Base-by-base conservation (phyloP, 805 yeast genomes). In the Wickerhamiella spandovensis region DNA sequence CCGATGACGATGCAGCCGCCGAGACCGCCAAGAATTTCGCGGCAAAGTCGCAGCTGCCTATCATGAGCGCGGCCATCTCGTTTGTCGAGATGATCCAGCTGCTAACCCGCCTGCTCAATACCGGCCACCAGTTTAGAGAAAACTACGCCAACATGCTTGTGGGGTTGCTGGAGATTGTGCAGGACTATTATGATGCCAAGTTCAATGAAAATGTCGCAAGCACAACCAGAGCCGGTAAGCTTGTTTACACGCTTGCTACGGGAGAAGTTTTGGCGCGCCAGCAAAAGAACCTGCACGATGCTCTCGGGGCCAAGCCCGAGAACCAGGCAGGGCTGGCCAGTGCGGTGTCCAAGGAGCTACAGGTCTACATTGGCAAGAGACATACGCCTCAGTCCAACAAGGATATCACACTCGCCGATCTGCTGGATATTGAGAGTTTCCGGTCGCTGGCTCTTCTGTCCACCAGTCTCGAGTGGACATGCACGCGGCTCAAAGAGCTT, bases 401-500 rank as follows among this genome's bases (percentile, higher is more conserved):
- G 7, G 32, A 51, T 1, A 46, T 77, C 9, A 64, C 66, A 5
- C 73, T 73, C 48, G 73, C 72, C 22, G 85, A 81, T 53, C 59
- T 78, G 13, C 66, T 84, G 43, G 84, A 78, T 53, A 61, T 68
- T 17, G 72, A 72, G 13, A 69, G 77, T 13, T 71, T 80, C 54
- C 72, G 72, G 46, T 71, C 74, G 20, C 68, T 80, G 3, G 68
- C 81, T 12, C 66, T 77, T 48, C 66, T 84, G 43, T 66, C 79
- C 18, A 69, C 75, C 13, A 75, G 83, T 3, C 55, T 81, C 1
- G 66, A 71, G 17, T 77, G 87, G 79, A 66, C 80, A 2, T 62
- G 77, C 41, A 58, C 68, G 17, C 81, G 88, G 84, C 68, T 84
- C 43, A 82, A 84, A 0, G 60, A 60, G 5, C 64, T 80, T 59